Base-by-base conservation (phyloP, 2,329 filamentous ascomycete genomes). In the Pseudocercospora fijiensis region DNA sequence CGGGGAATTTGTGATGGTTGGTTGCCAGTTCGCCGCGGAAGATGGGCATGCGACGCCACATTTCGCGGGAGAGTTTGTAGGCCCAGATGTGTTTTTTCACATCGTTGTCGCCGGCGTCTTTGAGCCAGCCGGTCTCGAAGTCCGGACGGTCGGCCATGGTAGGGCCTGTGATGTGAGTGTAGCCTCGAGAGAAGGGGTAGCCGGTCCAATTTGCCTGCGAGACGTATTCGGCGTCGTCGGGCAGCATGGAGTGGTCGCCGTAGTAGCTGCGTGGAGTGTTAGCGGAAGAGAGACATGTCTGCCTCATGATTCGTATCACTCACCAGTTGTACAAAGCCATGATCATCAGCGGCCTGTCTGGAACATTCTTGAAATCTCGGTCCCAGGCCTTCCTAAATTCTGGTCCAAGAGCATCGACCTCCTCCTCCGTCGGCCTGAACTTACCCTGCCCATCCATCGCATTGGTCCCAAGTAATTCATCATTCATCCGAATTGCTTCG, bases 1-100 rank as follows among this genome's bases (percentile, higher is more conserved):
- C 69, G 13, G 77, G 69, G 63, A 79, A 80, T 3, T 64, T 59
- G 8, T 79, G 79, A 60, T 80, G 78, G 5, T 69, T 71, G 16
- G 66, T 69, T 1, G 70, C 72, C n/a, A 81, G 61, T 64, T 79
- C 76, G 27, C 79, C 79, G 9, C 74, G 75, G 74, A 83, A 87
- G 62, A 80, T 78, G 1, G 79, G 74, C 70, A 85, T 83, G 13
- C 85, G 83, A 2, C 86, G 82, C 22, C 81, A 77, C 59, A 88
- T 82, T 73, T 88, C 86, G 2, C 88, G 84, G n/a, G 81, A 79
- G 69, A 83, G 84, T 75, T 90, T 90, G 78, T 90, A 90, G 0
- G 78, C 81, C 86, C 86, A 88, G 10, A 86, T 68, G 11, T 85
- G 82, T 69, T 82, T 85, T 72, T 83, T 83, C 27, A 88, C 30